Percentiles rank a stretch among this genome's conserved stretches.
Evolutionary conservation across 345 rosid genomes (phyloP).

Genomic region (Firmiana major): DNA sequence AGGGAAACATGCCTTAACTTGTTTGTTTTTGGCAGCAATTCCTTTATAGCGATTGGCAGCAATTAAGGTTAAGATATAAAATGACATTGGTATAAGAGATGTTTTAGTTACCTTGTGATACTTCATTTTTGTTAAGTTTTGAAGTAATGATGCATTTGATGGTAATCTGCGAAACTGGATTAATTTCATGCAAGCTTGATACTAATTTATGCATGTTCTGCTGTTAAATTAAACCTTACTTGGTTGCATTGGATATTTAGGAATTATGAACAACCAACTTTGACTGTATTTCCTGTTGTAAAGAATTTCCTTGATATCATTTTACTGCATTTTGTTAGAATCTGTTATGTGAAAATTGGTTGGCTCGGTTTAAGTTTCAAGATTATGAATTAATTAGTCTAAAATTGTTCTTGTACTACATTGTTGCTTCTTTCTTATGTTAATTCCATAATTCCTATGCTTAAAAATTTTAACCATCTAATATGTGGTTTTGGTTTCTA

Average conservation of each 20-base stretch:
- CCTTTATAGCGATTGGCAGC: neutral
- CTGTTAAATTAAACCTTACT: neutral
- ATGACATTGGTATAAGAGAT: neutral
- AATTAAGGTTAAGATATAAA: neutral
- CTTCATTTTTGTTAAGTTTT: neutral
- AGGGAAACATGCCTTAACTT: neutral
- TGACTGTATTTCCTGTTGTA: neutral
- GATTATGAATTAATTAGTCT: neutral
- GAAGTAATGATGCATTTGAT: neutral
- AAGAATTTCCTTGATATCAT: neutral
- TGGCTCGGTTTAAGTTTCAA: neutral
- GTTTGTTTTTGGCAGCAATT: neutral
- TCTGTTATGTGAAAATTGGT: slow-evolving; percentile 3
- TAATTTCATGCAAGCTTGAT: neutral
- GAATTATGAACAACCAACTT: neutral
- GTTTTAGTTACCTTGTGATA: neutral
- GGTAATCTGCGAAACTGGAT: neutral
- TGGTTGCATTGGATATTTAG: neutral
- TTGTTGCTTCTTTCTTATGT: neutral
- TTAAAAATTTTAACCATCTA: neutral
- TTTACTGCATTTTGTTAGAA: neutral
- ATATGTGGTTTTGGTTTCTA: neutral
- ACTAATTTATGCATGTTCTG: neutral
- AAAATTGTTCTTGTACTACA: neutral
- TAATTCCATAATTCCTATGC: neutral